Evolutionary conservation across 2,329 filamentous ascomycete species (phyloP).

Genomic region (Ophiocordyceps polyrhachis-furcata): DNA sequence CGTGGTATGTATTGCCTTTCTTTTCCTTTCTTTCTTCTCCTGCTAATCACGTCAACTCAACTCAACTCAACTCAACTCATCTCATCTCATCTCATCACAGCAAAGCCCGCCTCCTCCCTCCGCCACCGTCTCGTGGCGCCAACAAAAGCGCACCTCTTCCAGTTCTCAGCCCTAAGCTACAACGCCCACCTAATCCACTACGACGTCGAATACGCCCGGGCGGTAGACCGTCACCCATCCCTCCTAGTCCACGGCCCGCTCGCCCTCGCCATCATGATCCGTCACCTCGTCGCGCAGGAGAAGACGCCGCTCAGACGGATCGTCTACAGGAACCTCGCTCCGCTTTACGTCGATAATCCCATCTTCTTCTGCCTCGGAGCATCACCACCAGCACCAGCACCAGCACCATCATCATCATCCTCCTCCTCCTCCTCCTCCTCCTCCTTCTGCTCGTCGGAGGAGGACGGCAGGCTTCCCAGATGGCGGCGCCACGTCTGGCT

Average conservation of each 20-base stretch:
- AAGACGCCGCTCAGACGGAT: conserved; percentile 29
- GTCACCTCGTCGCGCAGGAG: conserved; percentile 25
- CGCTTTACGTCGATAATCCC: conserved; percentile 56
- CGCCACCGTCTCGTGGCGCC: conserved; percentile 37
- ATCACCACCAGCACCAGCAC: no score
- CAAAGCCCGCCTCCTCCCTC: conserved; percentile 23
- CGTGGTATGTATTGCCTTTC: conserved; percentile 24
- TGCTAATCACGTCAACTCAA: no score
- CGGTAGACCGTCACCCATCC: conserved; percentile 54
- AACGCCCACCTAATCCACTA: conserved; percentile 89
- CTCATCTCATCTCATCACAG: conserved; percentile 14
- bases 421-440: no score
- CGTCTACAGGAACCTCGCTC: conserved; percentile 65
- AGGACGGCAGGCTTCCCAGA: conserved; percentile 9
- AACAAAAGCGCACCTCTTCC: conserved; percentile 56
- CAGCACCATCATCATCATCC: neutral
- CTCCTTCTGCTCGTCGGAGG: no score
- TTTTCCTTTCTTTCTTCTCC: neutral
- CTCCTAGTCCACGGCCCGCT: conserved; percentile 79
- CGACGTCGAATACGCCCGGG: conserved; percentile 49
- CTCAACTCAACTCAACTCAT: no score
- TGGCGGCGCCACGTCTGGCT: conserved; percentile 44
- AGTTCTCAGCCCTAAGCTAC: conserved; percentile 78
- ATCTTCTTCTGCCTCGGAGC: conserved; percentile 47
- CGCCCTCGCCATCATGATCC: conserved; percentile 57